phyloP scores from a whole-genome alignment of 192 early-diverging fungal genomes.

The Backusella parvicylindrica region DNA sequence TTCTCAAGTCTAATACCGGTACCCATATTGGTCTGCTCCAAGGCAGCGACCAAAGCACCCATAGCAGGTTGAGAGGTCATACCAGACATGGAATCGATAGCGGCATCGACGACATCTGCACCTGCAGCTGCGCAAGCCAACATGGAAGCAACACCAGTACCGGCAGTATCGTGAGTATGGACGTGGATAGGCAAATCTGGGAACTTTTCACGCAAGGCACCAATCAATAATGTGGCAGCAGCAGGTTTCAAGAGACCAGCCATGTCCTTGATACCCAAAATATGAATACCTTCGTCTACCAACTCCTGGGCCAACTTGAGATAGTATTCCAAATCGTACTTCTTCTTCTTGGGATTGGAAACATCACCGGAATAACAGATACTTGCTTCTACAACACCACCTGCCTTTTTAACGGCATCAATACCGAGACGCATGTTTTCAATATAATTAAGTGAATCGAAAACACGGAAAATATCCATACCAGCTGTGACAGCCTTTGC shows the following conservation, averaged over 20 bases:
- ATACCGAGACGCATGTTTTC: constrained; percentile 95
- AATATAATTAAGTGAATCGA: constrained; percentile 95
- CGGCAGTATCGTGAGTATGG: constrained; percentile 96
- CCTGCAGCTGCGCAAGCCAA: constrained; percentile 88
- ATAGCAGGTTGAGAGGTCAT: constrained; percentile 95
- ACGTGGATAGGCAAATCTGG: constrained; percentile 92
- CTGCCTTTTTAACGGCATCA: constrained; percentile 86
- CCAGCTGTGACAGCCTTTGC: constrained; percentile 81
- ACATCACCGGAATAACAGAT: constrained; percentile 95
- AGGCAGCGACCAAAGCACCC: constrained; percentile 86
- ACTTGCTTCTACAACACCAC: constrained; percentile 89
- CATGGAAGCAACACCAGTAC: constrained; percentile 93
- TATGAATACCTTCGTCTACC: constrained; percentile 87
- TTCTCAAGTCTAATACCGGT: constrained; percentile 82
- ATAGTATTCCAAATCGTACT: constrained; percentile 91
- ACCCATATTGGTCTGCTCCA: constrained; percentile 73
- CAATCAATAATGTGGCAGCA: constrained; percentile 82
- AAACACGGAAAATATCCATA: constrained; percentile 96
- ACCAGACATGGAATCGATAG: constrained; percentile 92
- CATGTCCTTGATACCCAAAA: constrained; percentile 96
- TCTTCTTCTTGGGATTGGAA: constrained; percentile 70
- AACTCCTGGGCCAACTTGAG: constrained; percentile 84
- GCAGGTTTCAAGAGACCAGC: constrained; percentile 92
- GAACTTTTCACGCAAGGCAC: constrained; percentile 79
- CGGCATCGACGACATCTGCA: constrained; percentile 90